Evolutionary conservation across 169 alveolate genomes (phyloP).

Genomic region (Cryptosporidium xiaoi): DNA sequence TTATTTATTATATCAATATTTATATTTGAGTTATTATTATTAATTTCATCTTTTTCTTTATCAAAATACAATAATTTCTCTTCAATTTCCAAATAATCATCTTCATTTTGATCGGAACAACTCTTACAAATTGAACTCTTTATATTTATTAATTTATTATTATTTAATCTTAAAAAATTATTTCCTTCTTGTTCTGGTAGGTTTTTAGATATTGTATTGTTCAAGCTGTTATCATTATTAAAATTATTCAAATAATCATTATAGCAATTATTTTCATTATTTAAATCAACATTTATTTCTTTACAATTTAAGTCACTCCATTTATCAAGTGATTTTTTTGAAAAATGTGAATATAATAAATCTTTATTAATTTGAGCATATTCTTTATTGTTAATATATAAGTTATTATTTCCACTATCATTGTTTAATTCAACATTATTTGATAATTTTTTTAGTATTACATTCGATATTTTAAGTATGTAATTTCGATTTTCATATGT

Average conservation of each 20-base stretch:
- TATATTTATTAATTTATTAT: slow-evolving; percentile 9
- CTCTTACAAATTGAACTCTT: slow-evolving; percentile 32
- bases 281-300: slow-evolving; percentile 42
- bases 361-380: background rate
- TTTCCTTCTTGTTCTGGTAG: slow-evolving; percentile 67
- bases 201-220: background rate
- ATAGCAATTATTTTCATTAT: background rate
- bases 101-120: slow-evolving; percentile 29
- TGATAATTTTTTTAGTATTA: background rate
- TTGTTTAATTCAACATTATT: background rate
- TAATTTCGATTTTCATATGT: slow-evolving; percentile 2
- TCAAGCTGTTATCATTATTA: background rate
- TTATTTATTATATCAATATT: background rate
- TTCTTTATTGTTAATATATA: background rate
- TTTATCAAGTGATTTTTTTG: slow-evolving; percentile 8
- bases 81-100: slow-evolving; percentile 41
- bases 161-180: slow-evolving; percentile 10
- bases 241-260: background rate
- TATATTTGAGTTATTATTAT: too few relatives aligned
- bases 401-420: background rate
- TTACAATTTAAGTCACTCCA: slow-evolving; percentile 37
- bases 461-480: background rate
- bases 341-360: slow-evolving; percentile 9
- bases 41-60: background rate
- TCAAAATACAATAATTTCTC: slow-evolving; percentile 21